Conservation (phyloP, 331 rosid species). For the Quercus tomentella region DNA sequence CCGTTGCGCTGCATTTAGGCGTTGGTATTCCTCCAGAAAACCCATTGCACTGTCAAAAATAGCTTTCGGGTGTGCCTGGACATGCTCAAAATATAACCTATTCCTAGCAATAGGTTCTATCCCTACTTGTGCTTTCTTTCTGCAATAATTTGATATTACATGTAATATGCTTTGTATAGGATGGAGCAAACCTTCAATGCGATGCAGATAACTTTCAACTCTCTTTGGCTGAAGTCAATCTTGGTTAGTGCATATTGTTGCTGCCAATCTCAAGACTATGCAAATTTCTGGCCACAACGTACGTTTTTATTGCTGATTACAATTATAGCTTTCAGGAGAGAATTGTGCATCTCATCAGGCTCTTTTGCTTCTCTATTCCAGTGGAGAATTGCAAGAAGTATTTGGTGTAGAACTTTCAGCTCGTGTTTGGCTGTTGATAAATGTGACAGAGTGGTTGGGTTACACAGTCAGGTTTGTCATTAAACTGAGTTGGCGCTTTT, state of each 20-base stretch:
- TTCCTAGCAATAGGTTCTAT: too few species aligned
- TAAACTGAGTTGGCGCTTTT: background rate
- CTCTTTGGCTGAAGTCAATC: conserved; percentile 68
- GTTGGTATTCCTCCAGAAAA: too few species aligned
- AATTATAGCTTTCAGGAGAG: background rate
- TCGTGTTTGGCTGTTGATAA: conserved; percentile 72
- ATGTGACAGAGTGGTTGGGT: conserved; percentile 67
- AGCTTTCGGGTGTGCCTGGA: too few species aligned
- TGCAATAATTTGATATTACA: background rate
- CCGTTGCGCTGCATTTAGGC: too few species aligned
- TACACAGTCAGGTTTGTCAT: conserved; percentile 64
- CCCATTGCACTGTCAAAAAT: too few species aligned
- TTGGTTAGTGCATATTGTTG: conserved; percentile 84
- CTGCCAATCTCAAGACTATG: conserved; percentile 71
- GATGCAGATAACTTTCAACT: conserved; percentile 20
- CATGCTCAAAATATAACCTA: too few species aligned
- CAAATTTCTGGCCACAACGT: conserved; percentile 74
- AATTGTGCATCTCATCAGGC: too few species aligned
- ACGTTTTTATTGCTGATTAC: too few species aligned
- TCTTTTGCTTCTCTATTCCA: conserved; percentile 27
- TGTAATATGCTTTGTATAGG: conserved; percentile 14
- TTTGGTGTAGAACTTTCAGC: conserved; percentile 92
- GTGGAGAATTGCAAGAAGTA: conserved; percentile 78
- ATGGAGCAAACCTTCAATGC: conserved; percentile 29
- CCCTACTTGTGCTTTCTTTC: background rate